Evolutionary conservation across 768 basidiomycete species (phyloP).

Genomic region (Chiua virens): DNA sequence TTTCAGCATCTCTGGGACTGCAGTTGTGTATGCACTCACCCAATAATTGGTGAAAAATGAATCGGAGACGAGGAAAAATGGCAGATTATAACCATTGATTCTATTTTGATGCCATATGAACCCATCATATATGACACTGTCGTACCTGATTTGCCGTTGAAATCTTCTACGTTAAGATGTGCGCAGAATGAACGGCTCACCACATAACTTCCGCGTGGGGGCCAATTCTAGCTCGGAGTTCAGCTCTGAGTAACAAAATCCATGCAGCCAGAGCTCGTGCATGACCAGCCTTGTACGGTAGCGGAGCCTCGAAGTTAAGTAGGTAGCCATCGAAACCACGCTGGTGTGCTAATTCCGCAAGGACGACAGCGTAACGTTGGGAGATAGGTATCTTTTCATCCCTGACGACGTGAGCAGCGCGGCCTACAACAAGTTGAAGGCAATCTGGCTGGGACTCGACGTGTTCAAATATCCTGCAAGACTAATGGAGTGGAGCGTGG

Average conservation of each 20-base stretch:
- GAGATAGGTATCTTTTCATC: slow-evolving; percentile 51
- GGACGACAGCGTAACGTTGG: slow-evolving; percentile 60
- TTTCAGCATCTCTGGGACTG: background rate
- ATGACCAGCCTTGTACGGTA: slow-evolving; percentile 53
- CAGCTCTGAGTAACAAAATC: slow-evolving; percentile 61
- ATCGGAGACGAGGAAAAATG: slow-evolving; percentile 75
- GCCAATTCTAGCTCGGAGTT: slow-evolving; percentile 61
- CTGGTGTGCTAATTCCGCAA: slow-evolving; percentile 70
- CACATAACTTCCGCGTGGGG: slow-evolving; percentile 69
- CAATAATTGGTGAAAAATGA: slow-evolving; percentile 79
- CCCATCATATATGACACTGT: slow-evolving; percentile 66
- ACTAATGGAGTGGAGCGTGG: slow-evolving; percentile 31
- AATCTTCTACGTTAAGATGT: background rate
- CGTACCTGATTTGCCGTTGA: slow-evolving; percentile 50
- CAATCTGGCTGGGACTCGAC: slow-evolving; percentile 49
- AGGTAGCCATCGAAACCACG: slow-evolving; percentile 85
- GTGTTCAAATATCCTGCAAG: slow-evolving; percentile 41
- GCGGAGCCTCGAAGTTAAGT: slow-evolving; percentile 69
- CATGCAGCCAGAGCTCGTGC: slow-evolving; percentile 63
- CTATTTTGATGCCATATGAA: slow-evolving; percentile 72
- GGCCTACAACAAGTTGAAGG: slow-evolving; percentile 62
- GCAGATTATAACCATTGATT: slow-evolving; percentile 65
- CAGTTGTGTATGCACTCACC: slow-evolving; percentile 38
- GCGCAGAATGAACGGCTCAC: slow-evolving; percentile 36
- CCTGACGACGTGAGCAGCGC: slow-evolving; percentile 21